A percentile compares a stretch with the other conserved stretches of the same genome.
phyloP scores from a whole-genome alignment of 148 eudicot genomes.

The Amaranthus cruentus region DNA sequence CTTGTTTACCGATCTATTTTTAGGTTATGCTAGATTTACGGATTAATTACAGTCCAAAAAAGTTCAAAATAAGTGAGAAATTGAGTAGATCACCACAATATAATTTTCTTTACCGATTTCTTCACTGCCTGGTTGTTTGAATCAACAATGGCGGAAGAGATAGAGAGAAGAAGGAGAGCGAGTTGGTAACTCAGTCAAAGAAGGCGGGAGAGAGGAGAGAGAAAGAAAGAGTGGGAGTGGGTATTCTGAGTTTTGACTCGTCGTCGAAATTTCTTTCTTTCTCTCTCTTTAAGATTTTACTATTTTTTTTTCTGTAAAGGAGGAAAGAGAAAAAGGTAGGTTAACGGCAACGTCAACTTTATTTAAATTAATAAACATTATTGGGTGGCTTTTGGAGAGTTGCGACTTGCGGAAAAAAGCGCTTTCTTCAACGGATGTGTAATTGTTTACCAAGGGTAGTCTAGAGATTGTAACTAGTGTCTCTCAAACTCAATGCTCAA shows the following conservation, averaged over 20 bases:
- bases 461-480: not conserved
- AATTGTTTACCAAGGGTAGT: not conserved
- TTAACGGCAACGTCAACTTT: conserved; percentile 25
- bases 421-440: conserved; percentile 21
- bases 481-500: too few relatives aligned
- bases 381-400: conserved; percentile 4
- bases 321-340: conserved; percentile 9
- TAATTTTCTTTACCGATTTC: too few relatives aligned
- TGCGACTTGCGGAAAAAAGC: conserved; percentile 3
- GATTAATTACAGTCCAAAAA: not conserved
- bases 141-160: not conserved
- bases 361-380: not conserved
- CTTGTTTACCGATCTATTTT: not conserved
- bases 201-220: conserved; percentile 51
- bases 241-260: conserved; percentile 32
- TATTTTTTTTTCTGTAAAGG: not conserved
- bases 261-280: conserved; percentile 10
- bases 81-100: conserved; percentile 5
- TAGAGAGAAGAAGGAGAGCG: not conserved
- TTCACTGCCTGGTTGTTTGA: not conserved
- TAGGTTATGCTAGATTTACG: not conserved
- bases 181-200: conserved; percentile 44
- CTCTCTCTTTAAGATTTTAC: not conserved
- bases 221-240: conserved; percentile 20
- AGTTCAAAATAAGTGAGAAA: not conserved